Base-by-base conservation (phyloP, 2,329 filamentous ascomycete species). In the Pseudodiploospora longispora region DNA sequence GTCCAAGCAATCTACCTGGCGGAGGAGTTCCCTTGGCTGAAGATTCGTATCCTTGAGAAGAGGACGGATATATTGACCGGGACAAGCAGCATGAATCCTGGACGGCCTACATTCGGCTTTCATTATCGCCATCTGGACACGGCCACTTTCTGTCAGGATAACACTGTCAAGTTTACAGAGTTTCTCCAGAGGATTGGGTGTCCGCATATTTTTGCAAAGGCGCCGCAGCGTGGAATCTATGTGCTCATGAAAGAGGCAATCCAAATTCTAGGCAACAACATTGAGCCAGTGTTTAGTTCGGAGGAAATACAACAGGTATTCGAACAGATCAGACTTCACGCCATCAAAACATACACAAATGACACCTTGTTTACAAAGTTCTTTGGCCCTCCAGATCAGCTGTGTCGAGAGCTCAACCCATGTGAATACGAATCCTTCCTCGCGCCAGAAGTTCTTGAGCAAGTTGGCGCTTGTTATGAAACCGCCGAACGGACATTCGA, bases 401-500 rank as follows among this genome's bases (percentile, higher is more conserved):
- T 38, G 29, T 38, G 36, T 27, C 36, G 36, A 8, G 36, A 38
- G 36, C 36, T 38, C 36, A 38, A 27, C 6, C 6, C 8, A 9
- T 6, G 10, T 6, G 36, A 38, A 27, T 38, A 38, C 36, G 27
- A 12, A n/a, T 12, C 27, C 6, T 33, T 43, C 2, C 29, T 43
- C 12, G 33, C 35, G 35, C 41, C 34, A 4, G 41, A 38, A 9
- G 9, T 38, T 12, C 8, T 31, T 8, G 28, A 27, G 30, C 5
- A 7, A 27, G 35, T 43, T 6, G 41, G 27, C 27, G 28, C 35
- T 2, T 43, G 41, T 33, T 43, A 38, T 19, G 41, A 43, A 31
- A 43, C 41, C 5, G 34, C 41, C 10, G 41, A 43, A 30, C 31
- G n/a, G 35, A 43, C 41, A n/a, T 43, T 38, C 27, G 33, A 43